These are phyloP conservation scores for Arthrobotrys musiformis DNA, from an alignment of 2,329 filamentous ascomycete species.

Conservation along the genomic window DNA sequence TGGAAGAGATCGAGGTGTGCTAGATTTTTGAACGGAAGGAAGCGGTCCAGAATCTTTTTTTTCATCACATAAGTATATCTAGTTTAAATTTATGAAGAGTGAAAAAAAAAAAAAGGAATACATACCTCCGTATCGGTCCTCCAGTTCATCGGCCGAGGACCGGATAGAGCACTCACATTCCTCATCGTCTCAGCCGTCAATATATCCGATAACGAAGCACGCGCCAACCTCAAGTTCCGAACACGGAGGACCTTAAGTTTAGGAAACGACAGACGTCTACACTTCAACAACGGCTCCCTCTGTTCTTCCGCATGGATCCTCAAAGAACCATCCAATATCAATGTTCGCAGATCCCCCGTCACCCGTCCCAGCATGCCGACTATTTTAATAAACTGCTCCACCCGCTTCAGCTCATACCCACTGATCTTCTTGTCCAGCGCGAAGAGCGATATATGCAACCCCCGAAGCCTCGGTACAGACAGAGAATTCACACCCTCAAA, in stretches of 20 bases:
- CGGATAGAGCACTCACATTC: not conserved
- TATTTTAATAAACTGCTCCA: not conserved
- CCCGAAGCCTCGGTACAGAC: not conserved
- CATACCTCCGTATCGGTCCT: not conserved
- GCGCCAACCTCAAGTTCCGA: not conserved
- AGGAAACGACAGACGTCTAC: slow-evolving; percentile 1
- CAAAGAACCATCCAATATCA: slow-evolving; percentile 4
- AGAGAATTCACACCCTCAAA: not conserved
- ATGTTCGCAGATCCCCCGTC: not conserved
- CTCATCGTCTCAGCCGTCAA: not conserved
- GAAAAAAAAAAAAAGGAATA: not conserved
- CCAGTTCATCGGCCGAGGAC: slow-evolving; percentile 1
- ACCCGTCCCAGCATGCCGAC: not conserved
- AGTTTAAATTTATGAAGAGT: not conserved
- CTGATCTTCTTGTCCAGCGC: not conserved
- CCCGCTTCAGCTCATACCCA: not conserved
- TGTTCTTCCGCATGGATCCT: not conserved
- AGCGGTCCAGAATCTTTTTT: slow-evolving; percentile 25
- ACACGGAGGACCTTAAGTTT: not conserved
- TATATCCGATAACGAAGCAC: not conserved
- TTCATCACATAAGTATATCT: too few species aligned
- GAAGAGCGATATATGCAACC: not conserved
- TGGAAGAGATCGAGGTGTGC: slow-evolving; percentile 12
- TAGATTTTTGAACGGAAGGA: slow-evolving; percentile 14
- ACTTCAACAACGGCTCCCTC: not conserved